Percentiles rank a stretch among this genome's conserved stretches.
phyloP scores from a whole-genome alignment of 257 asterid genomes.

The Gentiana straminea region DNA sequence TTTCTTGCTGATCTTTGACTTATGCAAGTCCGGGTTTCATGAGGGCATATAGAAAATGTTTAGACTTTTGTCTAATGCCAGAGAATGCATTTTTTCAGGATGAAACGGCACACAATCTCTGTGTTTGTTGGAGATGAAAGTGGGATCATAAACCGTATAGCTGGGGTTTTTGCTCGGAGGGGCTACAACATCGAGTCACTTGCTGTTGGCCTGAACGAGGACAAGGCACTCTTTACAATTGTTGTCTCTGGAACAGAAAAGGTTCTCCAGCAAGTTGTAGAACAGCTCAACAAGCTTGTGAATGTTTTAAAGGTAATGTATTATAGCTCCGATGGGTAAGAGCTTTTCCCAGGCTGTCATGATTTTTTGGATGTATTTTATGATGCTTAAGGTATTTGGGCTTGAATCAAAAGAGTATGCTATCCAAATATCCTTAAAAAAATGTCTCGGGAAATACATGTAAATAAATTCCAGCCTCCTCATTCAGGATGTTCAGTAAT shows the following conservation, averaged over 20 bases:
- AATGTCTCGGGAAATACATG: no score
- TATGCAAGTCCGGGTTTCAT: neutral
- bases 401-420: no score
- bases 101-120: conserved; percentile 62
- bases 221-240: conserved; percentile 78
- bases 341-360: no score
- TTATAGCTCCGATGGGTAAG: neutral
- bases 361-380: no score
- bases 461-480: no score
- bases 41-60: neutral
- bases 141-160: conserved; percentile 82
- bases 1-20: neutral
- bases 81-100: conserved; percentile 29
- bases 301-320: conserved; percentile 55
- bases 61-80: neutral
- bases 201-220: conserved; percentile 83
- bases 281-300: conserved; percentile 76
- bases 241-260: conserved; percentile 78
- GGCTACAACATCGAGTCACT: conserved; percentile 87
- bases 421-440: no score
- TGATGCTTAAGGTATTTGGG: no score
- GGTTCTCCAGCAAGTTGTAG: conserved; percentile 63
- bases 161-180: conserved; percentile 84
- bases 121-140: conserved; percentile 90
- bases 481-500: no score